A percentile compares a stretch with the other conserved stretches of the same genome.
Evolutionary conservation across 805 yeast genomes (phyloP).

Genomic region (Saccharomycopsis fermentans): DNA sequence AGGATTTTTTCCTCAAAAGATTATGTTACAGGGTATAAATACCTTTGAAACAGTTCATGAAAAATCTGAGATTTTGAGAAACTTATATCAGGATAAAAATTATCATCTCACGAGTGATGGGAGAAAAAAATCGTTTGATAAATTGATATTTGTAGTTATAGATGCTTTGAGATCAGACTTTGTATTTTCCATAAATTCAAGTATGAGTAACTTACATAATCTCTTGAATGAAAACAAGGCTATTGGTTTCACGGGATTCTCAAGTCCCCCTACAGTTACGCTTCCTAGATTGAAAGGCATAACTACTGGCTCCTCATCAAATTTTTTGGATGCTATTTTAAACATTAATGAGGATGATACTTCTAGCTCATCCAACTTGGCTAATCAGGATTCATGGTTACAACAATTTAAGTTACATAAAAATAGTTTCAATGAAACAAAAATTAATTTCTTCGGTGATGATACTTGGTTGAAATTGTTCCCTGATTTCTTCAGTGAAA

Average conservation of each 20-base stretch:
- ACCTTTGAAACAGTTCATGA: conserved; percentile 22
- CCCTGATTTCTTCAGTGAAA: conserved; percentile 33
- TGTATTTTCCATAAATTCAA: conserved; percentile 53
- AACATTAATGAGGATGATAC: conserved; percentile 89
- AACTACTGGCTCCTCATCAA: conserved; percentile 92
- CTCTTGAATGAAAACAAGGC: conserved; percentile 61
- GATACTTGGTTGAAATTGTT: conserved; percentile 95
- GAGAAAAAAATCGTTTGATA: conserved; percentile 35
- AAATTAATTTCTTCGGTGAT: conserved; percentile 84
- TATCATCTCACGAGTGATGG: conserved; percentile 27
- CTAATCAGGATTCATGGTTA: conserved; percentile 81
- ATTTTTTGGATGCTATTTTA: conserved; percentile 84
- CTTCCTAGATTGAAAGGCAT: conserved; percentile 87
- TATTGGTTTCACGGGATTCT: conserved; percentile 80
- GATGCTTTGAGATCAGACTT: conserved; percentile 93
- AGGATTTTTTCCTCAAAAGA: conserved; percentile 92
- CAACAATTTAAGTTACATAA: conserved; percentile 41
- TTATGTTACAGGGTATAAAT: conserved; percentile 54
- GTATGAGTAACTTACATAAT: conserved; percentile 57
- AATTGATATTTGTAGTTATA: conserved; percentile 71
- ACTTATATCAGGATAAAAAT: conserved; percentile 13
- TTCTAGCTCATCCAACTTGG: conserved; percentile 49
- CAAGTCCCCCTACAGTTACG: conserved; percentile 96
- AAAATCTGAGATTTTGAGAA: conserved; percentile 15
- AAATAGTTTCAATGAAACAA: conserved; percentile 24